phyloP scores from a whole-genome alignment of 2,329 filamentous ascomycete species.

The Lomentospora prolificans region DNA sequence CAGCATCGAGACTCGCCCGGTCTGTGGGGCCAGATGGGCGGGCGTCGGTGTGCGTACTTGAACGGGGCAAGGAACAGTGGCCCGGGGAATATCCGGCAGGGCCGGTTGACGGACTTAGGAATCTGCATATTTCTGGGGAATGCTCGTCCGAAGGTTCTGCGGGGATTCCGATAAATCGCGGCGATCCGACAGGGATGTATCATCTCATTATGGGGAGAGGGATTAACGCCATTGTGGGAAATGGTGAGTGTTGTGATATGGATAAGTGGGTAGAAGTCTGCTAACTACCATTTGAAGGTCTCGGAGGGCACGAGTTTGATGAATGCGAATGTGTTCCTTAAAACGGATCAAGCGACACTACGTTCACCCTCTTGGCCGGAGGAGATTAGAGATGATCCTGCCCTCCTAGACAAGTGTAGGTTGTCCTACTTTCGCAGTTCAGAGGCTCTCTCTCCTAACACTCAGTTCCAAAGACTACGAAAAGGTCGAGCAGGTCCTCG shows the following conservation, averaged over 20 bases:
- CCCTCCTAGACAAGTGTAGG: slow-evolving; percentile 39
- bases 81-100: slow-evolving; percentile 53
- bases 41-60: slow-evolving; percentile 53
- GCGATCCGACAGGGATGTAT: slow-evolving; percentile 51
- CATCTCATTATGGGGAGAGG: slow-evolving; percentile 54
- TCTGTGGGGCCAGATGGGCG: slow-evolving; percentile 19
- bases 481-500: slow-evolving; percentile 43
- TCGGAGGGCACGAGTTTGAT: slow-evolving; percentile 57
- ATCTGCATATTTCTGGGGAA: slow-evolving; percentile 48
- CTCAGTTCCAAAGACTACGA: slow-evolving; percentile 42
- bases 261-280: neutral
- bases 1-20: slow-evolving; percentile 54
- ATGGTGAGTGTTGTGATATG: slow-evolving; percentile 30
- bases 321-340: slow-evolving; percentile 58
- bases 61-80: slow-evolving; percentile 56
- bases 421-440: slow-evolving; percentile 10
- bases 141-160: slow-evolving; percentile 31
- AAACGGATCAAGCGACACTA: slow-evolving; percentile 45
- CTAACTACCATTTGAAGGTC: slow-evolving; percentile 26
- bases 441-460: neutral
- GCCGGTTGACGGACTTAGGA: slow-evolving; percentile 32
- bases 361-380: slow-evolving; percentile 46
- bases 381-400: slow-evolving; percentile 37
- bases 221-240: slow-evolving; percentile 51
- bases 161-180: slow-evolving; percentile 28